Base-by-base conservation (phyloP, 164 flowering plant genomes). In the Buxus sempervirens region DNA sequence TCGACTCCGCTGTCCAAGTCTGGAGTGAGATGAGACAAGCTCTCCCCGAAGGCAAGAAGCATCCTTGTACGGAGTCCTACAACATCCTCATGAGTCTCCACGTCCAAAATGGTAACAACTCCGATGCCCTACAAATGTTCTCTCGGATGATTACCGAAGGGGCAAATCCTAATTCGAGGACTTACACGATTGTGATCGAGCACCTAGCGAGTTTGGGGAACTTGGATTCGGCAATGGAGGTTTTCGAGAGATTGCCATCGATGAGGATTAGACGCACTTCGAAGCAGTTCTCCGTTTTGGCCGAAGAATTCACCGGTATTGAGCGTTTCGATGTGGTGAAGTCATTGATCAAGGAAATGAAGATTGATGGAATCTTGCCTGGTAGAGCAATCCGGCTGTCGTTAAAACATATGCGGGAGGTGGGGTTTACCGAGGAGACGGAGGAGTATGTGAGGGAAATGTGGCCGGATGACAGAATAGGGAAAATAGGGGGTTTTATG, bases 231-330 rank as follows among this genome's bases (percentile, higher is more conserved):
- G 99, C 89, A 1, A 20, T 83, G 70, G 84, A 88, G 70, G 76
- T 95, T 54, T 95, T 95, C 57, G 70, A 68, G 13, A 24, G 69
- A 26, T 81, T 95, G 79, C 93, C 99, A 0, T 53, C 22, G 67
- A 85, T 95, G 88, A 88, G 97, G 76, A 76, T 95, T 22, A 90
- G 83, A 68, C 87, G 86, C 18, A 89, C 96, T 9, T 74, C 72
- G 60, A 82, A 70, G 77, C 97, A 86, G 76, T 95, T 79, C 68
- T 77, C 81, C 7, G 69, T 86, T 73, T 72, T 95, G 73, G 81
- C 82, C 1, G 82, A 83, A 16, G 87, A 78, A 14, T 85, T 89
- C 62, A 65, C 62, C 21, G 62, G 55, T 13, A 60, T n/a, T 9
- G 75, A 80, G 41, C 68, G 71, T 62, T 85, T 88, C 70, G 85